phyloP scores from a whole-genome alignment of 768 basidiomycete species.

The Pleurotus sapidus region DNA sequence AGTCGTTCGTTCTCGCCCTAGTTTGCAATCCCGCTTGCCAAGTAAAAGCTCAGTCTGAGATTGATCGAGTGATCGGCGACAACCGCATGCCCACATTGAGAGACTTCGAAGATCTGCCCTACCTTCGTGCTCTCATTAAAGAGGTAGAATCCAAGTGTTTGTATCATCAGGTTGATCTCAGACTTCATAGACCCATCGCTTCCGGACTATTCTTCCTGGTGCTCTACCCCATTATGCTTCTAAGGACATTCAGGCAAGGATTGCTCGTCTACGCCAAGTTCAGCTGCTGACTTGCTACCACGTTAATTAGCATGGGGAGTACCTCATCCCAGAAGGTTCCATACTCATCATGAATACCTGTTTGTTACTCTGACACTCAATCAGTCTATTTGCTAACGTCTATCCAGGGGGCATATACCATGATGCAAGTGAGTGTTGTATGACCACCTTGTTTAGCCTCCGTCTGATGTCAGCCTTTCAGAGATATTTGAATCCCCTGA shows the following conservation, averaged over 20 bases:
- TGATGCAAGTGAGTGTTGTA: too few species aligned
- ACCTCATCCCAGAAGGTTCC: neutral
- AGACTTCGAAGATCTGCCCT: slow-evolving; percentile 20
- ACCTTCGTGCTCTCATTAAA: slow-evolving; percentile 20
- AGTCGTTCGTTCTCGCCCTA: slow-evolving; percentile 23
- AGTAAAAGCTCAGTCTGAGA: slow-evolving; percentile 21
- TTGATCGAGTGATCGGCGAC: slow-evolving; percentile 24
- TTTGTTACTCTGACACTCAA: neutral
- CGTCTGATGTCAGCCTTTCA: neutral
- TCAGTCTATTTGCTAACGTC: neutral
- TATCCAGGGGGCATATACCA: too few species aligned
- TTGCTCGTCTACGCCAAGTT: neutral
- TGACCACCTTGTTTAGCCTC: neutral
- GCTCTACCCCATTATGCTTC: neutral
- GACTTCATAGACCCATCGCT: neutral
- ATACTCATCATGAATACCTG: neutral
- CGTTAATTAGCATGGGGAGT: too few species aligned
- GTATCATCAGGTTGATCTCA: neutral
- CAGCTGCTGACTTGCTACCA: too few species aligned
- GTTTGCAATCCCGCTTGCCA: slow-evolving; percentile 22
- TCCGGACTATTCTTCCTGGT: neutral
- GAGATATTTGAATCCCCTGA: neutral
- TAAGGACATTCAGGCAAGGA: neutral
- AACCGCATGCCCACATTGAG: slow-evolving; percentile 20
- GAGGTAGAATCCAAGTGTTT: slow-evolving; percentile 11